Evolutionary conservation across 208 protist genomes (phyloP).

Genomic region (Crithidia mellificae): DNA sequence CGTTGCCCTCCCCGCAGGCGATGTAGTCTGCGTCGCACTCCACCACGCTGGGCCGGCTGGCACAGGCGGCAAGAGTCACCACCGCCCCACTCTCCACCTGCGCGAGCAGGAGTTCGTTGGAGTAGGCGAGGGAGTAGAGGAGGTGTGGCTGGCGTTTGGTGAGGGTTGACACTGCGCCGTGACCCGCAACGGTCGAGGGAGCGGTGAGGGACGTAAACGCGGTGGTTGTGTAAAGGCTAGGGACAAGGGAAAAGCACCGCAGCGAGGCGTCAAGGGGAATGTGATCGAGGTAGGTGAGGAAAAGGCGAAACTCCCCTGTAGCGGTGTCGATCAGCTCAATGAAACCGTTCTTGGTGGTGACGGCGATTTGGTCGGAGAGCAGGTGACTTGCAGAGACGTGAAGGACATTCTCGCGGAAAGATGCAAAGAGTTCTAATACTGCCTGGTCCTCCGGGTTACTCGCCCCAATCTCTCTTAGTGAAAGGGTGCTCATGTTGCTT

Average conservation of each 20-base stretch:
- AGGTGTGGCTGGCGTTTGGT: constrained; percentile 37
- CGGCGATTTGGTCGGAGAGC: constrained; percentile 55
- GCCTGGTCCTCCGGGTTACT: constrained; percentile 40
- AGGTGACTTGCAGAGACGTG: constrained; percentile 51
- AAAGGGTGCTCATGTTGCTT: constrained; percentile 43
- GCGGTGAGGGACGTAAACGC: no score
- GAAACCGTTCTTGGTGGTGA: constrained; percentile 80
- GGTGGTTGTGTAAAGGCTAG: constrained; percentile 32
- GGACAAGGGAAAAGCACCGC: constrained; percentile 79
- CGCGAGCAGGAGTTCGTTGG: constrained; percentile 84
- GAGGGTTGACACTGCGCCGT: no score
- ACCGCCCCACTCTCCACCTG: constrained; percentile 57
- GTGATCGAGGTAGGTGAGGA: constrained; percentile 64
- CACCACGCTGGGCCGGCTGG: constrained; percentile 66
- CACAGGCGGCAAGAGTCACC: constrained; percentile 48
- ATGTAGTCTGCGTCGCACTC: constrained; percentile 78
- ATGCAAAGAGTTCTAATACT: constrained; percentile 68
- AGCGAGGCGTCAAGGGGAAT: constrained; percentile 71
- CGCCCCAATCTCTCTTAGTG: constrained; percentile 59
- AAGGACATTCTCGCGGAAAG: constrained; percentile 62
- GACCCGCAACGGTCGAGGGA: no score
- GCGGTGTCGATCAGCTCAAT: constrained; percentile 69
- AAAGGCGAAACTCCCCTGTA: constrained; percentile 77
- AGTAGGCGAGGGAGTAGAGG: constrained; percentile 78
- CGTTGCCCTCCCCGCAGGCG: constrained; percentile 73